These are phyloP conservation scores for Verticillium isaacii DNA, from an alignment of 2,329 filamentous ascomycete species.

Conservation along the genomic window DNA sequence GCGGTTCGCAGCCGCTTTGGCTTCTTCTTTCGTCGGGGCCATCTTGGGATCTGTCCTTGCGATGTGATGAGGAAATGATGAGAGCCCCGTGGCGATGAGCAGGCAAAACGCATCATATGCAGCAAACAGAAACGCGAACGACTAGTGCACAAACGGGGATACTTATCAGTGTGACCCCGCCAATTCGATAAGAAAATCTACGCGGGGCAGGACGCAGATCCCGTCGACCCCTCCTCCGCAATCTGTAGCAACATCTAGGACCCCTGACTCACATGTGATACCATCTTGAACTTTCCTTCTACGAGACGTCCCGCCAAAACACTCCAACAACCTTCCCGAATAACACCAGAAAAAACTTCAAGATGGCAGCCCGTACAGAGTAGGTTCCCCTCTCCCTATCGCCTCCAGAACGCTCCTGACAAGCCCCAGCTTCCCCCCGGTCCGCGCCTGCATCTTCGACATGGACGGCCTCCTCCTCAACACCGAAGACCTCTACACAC, in stretches of 20 bases:
- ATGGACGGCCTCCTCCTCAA: conserved; percentile 97
- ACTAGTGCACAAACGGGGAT: background rate
- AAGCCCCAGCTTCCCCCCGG: conserved; percentile 61
- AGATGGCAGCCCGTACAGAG: conserved; percentile 26
- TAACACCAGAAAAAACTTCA: background rate
- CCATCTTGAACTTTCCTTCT: background rate
- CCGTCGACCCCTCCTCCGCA: background rate
- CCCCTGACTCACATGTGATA: background rate
- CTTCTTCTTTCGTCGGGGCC: conserved; percentile 3
- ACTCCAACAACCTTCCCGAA: background rate
- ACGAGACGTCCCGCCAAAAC: background rate
- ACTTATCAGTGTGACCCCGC: background rate
- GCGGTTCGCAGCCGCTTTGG: conserved; percentile 3
- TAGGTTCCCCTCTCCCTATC: conserved; percentile 12
- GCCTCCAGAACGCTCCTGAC: conserved; percentile 1
- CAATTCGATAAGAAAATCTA: background rate
- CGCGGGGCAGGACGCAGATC: background rate
- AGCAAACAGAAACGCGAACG: background rate
- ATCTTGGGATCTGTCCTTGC: conserved; percentile 10
- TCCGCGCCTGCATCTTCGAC: conserved; percentile 93
- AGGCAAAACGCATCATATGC: background rate
- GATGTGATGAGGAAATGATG: background rate
- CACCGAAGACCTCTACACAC: conserved; percentile 85
- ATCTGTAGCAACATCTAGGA: background rate
- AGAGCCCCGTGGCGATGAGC: background rate